phyloP scores from a whole-genome alignment of 2,329 filamentous ascomycete genomes.

The Sarocladium kiliense region DNA sequence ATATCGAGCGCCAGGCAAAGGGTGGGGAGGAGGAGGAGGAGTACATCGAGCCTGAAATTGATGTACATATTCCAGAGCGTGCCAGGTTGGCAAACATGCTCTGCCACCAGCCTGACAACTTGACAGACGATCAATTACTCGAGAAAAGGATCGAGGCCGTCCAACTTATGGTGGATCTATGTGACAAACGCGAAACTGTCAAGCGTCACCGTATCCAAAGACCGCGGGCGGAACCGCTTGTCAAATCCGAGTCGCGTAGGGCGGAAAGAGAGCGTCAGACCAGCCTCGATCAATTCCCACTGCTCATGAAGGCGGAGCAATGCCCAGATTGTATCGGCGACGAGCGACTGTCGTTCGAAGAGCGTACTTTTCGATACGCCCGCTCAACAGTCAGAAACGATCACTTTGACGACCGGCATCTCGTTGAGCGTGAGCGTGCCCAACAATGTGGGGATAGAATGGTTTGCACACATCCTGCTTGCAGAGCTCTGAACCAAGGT shows the following conservation, averaged over 20 bases:
- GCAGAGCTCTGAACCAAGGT: not conserved
- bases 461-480: not conserved
- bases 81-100: not conserved
- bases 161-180: not conserved
- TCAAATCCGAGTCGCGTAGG: not conserved
- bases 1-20: constrained; percentile 20
- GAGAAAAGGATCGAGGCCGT: not conserved
- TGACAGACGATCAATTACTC: not conserved
- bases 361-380: not conserved
- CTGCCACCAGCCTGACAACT: not conserved
- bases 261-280: not conserved
- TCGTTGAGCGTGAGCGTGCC: not conserved
- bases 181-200: not conserved
- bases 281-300: not conserved
- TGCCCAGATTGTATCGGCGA: not conserved
- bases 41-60: constrained; percentile 11
- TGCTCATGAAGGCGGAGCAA: not conserved
- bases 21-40: constrained; percentile 10
- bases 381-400: not conserved
- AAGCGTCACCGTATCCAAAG: not conserved
- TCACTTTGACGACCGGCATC: not conserved
- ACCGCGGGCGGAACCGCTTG: not conserved
- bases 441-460: not conserved
- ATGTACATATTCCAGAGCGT: not conserved
- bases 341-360: not conserved